Evolutionary conservation across 768 basidiomycete species (phyloP).

Genomic region (Psilocybe sp.): DNA sequence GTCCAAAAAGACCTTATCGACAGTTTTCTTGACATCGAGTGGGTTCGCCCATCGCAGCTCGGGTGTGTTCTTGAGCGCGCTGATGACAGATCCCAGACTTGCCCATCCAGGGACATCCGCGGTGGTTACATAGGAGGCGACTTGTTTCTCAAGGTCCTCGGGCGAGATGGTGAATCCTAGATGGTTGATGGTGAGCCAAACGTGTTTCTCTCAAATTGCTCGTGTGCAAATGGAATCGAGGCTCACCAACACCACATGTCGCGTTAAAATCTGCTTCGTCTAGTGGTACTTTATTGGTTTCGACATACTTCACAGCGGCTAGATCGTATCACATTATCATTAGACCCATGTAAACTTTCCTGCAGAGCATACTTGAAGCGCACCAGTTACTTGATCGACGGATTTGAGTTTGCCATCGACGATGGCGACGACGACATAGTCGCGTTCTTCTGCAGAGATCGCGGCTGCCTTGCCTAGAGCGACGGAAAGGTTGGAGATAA

Average conservation of each 20-base stretch:
- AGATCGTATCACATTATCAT: neutral
- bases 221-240: neutral
- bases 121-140: conserved; percentile 55
- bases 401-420: conserved; percentile 71
- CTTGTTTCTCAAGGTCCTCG: conserved; percentile 54
- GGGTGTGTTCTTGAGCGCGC: conserved; percentile 57
- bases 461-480: conserved; percentile 51
- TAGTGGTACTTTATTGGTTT: conserved; percentile 56
- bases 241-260: conserved; percentile 85
- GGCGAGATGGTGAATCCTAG: conserved; percentile 78
- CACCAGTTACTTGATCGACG: conserved; percentile 86
- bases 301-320: conserved; percentile 80
- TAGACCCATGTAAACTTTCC: neutral
- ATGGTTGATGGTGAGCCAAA: neutral
- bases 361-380: conserved; percentile 15
- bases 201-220: neutral
- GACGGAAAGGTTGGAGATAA: conserved; percentile 66
- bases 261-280: conserved; percentile 71
- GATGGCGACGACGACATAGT: conserved; percentile 66
- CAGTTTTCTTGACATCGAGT: conserved; percentile 79
- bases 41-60: conserved; percentile 80
- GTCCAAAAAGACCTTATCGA: conserved; percentile 65
- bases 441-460: conserved; percentile 51
- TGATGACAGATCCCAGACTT: conserved; percentile 65
- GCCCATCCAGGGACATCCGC: conserved; percentile 69